Evolutionary conservation across 345 rosid genomes (phyloP), one percentile per base, ranked within the genome.

Genomic region (Gossypium turneri): DNA sequence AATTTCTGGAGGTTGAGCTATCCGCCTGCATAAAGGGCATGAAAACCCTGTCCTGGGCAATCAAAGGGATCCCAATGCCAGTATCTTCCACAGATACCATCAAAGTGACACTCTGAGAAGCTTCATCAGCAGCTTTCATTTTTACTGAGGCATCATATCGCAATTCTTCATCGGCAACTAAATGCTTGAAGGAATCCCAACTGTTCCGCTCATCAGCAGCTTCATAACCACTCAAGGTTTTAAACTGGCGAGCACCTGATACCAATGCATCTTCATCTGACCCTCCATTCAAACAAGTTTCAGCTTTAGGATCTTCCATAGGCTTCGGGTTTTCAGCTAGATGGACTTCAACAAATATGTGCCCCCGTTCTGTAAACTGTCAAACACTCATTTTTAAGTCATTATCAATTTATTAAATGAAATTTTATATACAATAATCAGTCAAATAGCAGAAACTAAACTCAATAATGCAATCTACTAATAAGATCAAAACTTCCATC

Each of bases 21-120:
- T 93, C 99, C 17, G 98, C 99, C 85, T 95, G 99, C 93, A 95
- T 86, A 76, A 95, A 95, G 29, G 99, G 99, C 88, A 82, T 89
- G 80, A 95, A 95, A 45, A 95, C 94, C 24, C 96, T 91, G 25
- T 88, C 90, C 73, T 95, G 99, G 17, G 98, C 99, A 16, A 51
- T 67, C 56, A 90, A 77, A 25, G 99, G 99, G 77, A 95, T 93
- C 43, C 99, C 99, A 2, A 91, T 91, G 44, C 99, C 99, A 0
- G 98, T 95, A 86, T 95, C 99, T 86, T 95, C 99, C 74, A 95
- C 94, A 13, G 87, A 86, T 34, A 91, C 90, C 85, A 89, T 83
- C 69, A 95, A 80, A 45, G 93, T 86, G 41, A 90, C 88, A 63
- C 72, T 83, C 62, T 83, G 83, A 4, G 90, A 84, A 75, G 78